Conservation (phyloP, 129 eudicot genomes). For the Arctium minus region DNA sequence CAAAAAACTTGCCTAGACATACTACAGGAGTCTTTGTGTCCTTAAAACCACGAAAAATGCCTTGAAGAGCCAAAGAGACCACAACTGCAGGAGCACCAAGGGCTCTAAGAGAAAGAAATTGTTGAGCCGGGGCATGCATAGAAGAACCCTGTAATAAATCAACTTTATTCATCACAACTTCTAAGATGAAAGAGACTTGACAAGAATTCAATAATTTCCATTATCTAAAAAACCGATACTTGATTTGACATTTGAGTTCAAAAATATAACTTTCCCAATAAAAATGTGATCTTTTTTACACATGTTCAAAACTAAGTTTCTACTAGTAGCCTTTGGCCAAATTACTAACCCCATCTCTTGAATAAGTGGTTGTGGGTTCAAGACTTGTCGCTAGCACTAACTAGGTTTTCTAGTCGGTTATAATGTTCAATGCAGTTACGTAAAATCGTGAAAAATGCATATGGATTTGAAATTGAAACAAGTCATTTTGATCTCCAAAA, state of each 20-base stretch:
- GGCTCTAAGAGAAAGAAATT: conserved; percentile 72
- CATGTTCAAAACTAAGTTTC: not conserved
- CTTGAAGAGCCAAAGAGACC: conserved; percentile 89
- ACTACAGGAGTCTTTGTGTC: conserved; percentile 81
- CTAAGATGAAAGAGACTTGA: not conserved
- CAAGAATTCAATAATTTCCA: not conserved
- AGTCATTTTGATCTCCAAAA: conserved; percentile 5
- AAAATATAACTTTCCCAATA: not conserved
- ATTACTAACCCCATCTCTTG: not conserved
- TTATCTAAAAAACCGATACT: not conserved
- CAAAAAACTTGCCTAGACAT: conserved; percentile 63
- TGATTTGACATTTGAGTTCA: not conserved
- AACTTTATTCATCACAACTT: not conserved
- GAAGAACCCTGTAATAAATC: conserved; percentile 51
- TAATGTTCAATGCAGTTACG: no score
- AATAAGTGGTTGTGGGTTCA: no score
- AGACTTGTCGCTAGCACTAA: no score
- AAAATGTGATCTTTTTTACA: not conserved
- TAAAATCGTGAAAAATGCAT: not conserved
- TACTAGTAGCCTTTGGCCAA: no score
- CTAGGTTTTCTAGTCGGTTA: no score
- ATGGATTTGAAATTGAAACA: not conserved
- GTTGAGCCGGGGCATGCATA: conserved; percentile 78
- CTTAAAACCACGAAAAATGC: conserved; percentile 90
- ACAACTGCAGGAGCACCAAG: conserved; percentile 97